Evolutionary conservation across 192 early-diverging fungal species (phyloP).

Genomic region (Gryganskiella cystojenkinii): DNA sequence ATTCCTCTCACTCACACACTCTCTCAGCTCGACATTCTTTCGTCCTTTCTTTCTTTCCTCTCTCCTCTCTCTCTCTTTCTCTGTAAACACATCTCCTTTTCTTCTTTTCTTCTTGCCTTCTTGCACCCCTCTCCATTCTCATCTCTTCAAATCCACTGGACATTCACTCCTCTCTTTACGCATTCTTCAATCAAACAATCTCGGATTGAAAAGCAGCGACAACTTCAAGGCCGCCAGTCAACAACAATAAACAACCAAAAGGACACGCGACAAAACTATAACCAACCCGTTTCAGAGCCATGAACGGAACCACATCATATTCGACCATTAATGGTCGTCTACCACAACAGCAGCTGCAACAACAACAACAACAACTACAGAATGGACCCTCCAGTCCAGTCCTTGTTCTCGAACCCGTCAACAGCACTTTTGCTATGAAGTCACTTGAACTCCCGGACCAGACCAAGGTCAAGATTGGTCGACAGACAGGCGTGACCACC

Average conservation of each 20-base stretch:
- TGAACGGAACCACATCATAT: constrained; percentile 23
- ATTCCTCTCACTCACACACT: background rate
- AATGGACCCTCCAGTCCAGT: constrained; percentile 15
- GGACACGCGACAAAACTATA: too few relatives aligned
- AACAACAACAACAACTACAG: too few relatives aligned
- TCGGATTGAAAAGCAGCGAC: too few relatives aligned
- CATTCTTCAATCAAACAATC: too few relatives aligned
- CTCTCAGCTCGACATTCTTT: background rate
- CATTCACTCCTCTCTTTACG: too few relatives aligned
- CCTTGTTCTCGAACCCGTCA: constrained; percentile 58
- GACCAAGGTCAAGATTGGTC: constrained; percentile 70
- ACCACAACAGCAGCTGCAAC: constrained; percentile 18
- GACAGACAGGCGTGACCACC: constrained; percentile 73
- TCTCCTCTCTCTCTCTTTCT: background rate
- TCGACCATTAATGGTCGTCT: constrained; percentile 24
- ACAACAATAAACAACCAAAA: too few relatives aligned
- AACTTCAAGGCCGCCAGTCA: too few relatives aligned
- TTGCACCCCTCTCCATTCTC: constrained; percentile 8
- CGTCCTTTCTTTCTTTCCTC: constrained; percentile 2
- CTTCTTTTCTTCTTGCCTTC: background rate
- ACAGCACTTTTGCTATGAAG: constrained; percentile 61
- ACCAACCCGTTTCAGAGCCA: too few relatives aligned
- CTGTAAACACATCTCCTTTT: background rate
- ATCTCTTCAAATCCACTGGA: too few relatives aligned
- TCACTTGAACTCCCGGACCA: constrained; percentile 64